A percentile compares a stretch with the other conserved stretches of the same genome.
phyloP scores from a whole-genome alignment of 441 rosid species.

The Corymbia calophylla region DNA sequence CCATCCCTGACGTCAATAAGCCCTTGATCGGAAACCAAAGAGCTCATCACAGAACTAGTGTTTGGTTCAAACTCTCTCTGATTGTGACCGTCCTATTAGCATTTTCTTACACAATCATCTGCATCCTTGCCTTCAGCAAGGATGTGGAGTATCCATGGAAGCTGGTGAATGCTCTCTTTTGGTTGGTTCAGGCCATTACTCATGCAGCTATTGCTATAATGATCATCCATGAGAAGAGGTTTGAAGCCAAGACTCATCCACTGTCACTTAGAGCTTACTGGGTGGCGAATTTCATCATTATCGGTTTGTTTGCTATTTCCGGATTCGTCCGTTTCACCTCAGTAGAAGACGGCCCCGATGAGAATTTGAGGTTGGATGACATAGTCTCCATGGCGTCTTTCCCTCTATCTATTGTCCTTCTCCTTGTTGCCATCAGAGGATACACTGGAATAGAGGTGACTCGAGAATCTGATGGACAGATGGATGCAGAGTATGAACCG shows the following conservation, averaged over 20 bases:
- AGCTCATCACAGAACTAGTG: conserved; percentile 17
- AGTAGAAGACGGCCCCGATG: conserved; percentile 7
- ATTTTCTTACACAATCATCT: conserved; percentile 29
- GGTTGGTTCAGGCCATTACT: conserved; percentile 69
- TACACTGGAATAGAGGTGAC: conserved; percentile 43
- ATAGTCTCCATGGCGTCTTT: conserved; percentile 38
- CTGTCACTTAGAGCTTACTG: conserved; percentile 61
- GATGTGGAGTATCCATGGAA: conserved; percentile 29
- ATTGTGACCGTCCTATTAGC: conserved; percentile 33
- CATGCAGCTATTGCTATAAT: conserved; percentile 49
- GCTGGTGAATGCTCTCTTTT: conserved; percentile 36
- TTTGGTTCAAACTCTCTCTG: conserved; percentile 49
- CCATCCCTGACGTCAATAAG: conserved; percentile 31
- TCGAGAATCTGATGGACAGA: conserved; percentile 20
- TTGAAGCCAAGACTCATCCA: conserved; percentile 53
- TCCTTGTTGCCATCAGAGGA: conserved; percentile 53
- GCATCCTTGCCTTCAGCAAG: conserved; percentile 41
- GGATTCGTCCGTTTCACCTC: conserved; percentile 43
- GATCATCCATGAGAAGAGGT: conserved; percentile 64
- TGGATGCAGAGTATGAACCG: conserved; percentile 22
- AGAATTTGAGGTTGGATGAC: conserved; percentile 42
- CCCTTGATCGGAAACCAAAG: conserved; percentile 44
- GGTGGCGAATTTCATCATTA: conserved; percentile 35
- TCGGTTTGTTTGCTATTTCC: conserved; percentile 40
- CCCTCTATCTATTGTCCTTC: conserved; percentile 55